A percentile compares a stretch with the other conserved stretches of the same genome.
Evolutionary conservation across 208 protist genomes (phyloP).

Genomic region (Wallacemonas sp.): DNA sequence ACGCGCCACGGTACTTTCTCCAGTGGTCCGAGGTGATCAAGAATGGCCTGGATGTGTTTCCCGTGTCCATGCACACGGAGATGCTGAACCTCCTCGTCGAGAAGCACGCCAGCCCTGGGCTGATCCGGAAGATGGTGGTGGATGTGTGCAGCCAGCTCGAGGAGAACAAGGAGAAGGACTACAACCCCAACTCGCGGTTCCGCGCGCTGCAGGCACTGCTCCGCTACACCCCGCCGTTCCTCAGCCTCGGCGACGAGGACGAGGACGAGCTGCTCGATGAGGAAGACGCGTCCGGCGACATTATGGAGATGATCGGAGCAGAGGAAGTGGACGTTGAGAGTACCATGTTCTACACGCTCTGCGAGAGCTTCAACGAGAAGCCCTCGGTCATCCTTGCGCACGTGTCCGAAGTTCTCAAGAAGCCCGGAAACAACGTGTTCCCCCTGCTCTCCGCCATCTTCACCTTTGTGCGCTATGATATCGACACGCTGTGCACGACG

Average conservation of each 20-base stretch:
- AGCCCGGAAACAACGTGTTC: slow-evolving; percentile 21
- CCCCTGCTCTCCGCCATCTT: slow-evolving; percentile 75
- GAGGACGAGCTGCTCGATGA: slow-evolving; percentile 15
- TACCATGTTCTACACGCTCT: slow-evolving; percentile 58
- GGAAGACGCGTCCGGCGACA: slow-evolving; percentile 6
- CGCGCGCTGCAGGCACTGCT: slow-evolving; percentile 81
- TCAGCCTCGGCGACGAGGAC: slow-evolving; percentile 35
- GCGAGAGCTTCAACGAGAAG: slow-evolving; percentile 39
- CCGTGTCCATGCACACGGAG: slow-evolving; percentile 61
- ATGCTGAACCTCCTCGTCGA: slow-evolving; percentile 78
- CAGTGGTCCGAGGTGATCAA: slow-evolving; percentile 79
- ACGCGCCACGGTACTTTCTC: slow-evolving; percentile 76
- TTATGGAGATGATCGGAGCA: neutral
- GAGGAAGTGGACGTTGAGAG: slow-evolving; percentile 49
- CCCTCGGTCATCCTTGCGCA: slow-evolving; percentile 17
- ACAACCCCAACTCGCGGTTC: slow-evolving; percentile 63
- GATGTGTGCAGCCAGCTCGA: slow-evolving; percentile 41
- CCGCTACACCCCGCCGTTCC: slow-evolving; percentile 61
- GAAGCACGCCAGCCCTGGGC: slow-evolving; percentile 34
- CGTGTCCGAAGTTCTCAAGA: slow-evolving; percentile 28
- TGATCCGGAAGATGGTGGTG: slow-evolving; percentile 53
- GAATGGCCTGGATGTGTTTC: slow-evolving; percentile 61
- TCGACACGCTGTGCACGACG: slow-evolving; percentile 53
- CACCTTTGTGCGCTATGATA: slow-evolving; percentile 82
- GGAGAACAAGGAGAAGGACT: slow-evolving; percentile 47